Percentiles rank a stretch among this genome's conserved stretches.
phyloP scores from a whole-genome alignment of 495 filamentous ascomycete species.

The Hypoxylon fuscum region DNA sequence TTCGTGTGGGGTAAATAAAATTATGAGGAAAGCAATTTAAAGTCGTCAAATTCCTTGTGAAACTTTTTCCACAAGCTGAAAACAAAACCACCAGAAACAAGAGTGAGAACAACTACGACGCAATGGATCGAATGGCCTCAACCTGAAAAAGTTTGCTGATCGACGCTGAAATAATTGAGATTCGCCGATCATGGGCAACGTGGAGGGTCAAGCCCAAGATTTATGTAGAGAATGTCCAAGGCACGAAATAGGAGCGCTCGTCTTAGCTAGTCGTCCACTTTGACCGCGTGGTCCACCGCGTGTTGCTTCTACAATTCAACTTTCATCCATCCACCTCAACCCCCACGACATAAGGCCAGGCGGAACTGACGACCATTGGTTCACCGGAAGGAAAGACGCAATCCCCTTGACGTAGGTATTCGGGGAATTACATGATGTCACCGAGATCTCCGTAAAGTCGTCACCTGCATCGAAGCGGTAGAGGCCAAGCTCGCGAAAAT shows the following conservation, averaged over 20 bases:
- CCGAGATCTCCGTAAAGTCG: constrained; percentile 3
- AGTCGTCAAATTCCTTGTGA: constrained; percentile 7
- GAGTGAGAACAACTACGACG: constrained; percentile 2
- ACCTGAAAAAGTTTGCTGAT: constrained; percentile 8
- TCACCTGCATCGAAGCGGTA: neutral
- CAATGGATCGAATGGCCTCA: neutral
- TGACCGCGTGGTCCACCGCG: constrained; percentile 1
- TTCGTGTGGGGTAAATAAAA: constrained; percentile 31
- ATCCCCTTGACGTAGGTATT: constrained; percentile 15
- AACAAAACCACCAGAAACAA: constrained; percentile 10
- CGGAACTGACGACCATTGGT: neutral
- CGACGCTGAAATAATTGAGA: constrained; percentile 11
- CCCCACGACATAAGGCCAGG: constrained; percentile 18
- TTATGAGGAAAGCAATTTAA: neutral
- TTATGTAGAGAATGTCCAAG: constrained; percentile 33
- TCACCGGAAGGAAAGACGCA: constrained; percentile 2
- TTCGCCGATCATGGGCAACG: constrained; percentile 23
- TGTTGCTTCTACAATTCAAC: constrained; percentile 7
- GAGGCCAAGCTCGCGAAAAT: neutral
- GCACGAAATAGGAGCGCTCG: neutral
- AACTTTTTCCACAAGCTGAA: constrained; percentile 1
- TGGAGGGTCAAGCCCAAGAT: constrained; percentile 16
- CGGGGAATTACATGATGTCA: constrained; percentile 38
- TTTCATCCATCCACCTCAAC: neutral
- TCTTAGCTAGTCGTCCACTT: neutral